Evolutionary conservation across 2,329 filamentous ascomycete genomes (phyloP), one percentile per base, ranked within the genome.

Genomic region (Zasmidium angulare): DNA sequence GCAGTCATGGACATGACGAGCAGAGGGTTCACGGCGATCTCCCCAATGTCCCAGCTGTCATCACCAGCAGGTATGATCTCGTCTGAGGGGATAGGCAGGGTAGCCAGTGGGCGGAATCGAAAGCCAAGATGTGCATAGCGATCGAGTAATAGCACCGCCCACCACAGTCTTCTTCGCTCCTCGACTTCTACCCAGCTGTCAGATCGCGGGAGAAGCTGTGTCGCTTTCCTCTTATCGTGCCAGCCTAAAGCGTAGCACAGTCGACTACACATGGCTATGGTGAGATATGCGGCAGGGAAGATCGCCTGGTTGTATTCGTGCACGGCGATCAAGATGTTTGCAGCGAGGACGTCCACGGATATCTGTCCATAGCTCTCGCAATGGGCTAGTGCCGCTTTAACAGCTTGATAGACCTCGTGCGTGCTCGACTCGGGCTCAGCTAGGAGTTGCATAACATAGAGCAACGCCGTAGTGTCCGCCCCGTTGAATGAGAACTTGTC

Each of bases 1-100:
- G 62, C 59, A 57, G 63, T 63, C 48, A 65, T 62, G 47, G 54
- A 60, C 64, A 65, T 66, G 17, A 66, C 63, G 7, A 66, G 61
- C n/a, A 65, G 50, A 12, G 59, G 51, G 53, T 65, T 63, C 17
- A 63, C 54, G 10, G 62, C 52, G 17, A 63, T 48, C 49, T 65
- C 64, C 12, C 63, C 64, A 3, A 49, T 46, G 21, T 67, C 64
- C 64, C 61, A 58, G 4, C 46, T 49, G 24, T 50, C 55, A 46
- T 61, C 59, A 9, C 24, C 26, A 17, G 50, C 59, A 31, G 63
- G 64, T 10, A 67, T 53, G 23, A 65, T 60, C 50, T 65, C 63
- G 26, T 62, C 56, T 3, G 56, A 46, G 11, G 61, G 55, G 6
- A 65, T 61, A 11, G 49, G 50, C 2, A 50, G 49, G 1, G 56